phyloP scores from a whole-genome alignment of 2,329 filamentous ascomycete species.

The Aspergillus intermedius region DNA sequence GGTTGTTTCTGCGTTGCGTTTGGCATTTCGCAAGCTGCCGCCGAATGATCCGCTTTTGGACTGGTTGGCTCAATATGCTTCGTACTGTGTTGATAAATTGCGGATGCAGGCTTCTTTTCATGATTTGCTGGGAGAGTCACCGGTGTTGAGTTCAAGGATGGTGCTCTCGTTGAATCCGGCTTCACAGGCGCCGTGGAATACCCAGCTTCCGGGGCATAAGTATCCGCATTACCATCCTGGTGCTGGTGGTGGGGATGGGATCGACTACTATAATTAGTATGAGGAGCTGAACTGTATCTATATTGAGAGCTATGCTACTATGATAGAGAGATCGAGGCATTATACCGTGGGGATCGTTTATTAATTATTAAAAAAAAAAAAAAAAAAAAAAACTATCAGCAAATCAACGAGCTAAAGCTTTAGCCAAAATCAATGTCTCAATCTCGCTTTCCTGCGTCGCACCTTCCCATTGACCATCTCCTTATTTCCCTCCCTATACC shows the following conservation, averaged over 20 bases:
- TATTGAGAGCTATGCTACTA: too few species aligned
- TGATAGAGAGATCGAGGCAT: too few species aligned
- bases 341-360: too few species aligned
- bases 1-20: neutral
- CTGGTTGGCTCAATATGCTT: conserved; percentile 6
- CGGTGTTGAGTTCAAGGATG: conserved; percentile 4
- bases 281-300: too few species aligned
- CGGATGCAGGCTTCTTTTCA: conserved; percentile 2
- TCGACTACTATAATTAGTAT: too few species aligned
- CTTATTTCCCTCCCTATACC: conserved; percentile 5
- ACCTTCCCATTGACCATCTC: conserved; percentile 3
- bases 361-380: too few species aligned
- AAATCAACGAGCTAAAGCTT: neutral
- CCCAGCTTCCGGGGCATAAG: too few species aligned
- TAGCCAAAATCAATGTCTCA: neutral
- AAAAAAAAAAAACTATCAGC: too few species aligned
- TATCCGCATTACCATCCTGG: too few species aligned
- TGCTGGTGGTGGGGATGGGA: too few species aligned
- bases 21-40: neutral
- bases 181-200: too few species aligned
- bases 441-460: conserved; percentile 2
- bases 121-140: conserved; percentile 4
- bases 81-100: conserved; percentile 2
- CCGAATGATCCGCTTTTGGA: conserved; percentile 1
- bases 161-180: conserved; percentile 4